Percentiles rank a stretch among this genome's conserved stretches.
These are phyloP conservation scores for Leucaena leucocephala DNA, from an alignment of 306 rosid species.

Conservation along the genomic window DNA sequence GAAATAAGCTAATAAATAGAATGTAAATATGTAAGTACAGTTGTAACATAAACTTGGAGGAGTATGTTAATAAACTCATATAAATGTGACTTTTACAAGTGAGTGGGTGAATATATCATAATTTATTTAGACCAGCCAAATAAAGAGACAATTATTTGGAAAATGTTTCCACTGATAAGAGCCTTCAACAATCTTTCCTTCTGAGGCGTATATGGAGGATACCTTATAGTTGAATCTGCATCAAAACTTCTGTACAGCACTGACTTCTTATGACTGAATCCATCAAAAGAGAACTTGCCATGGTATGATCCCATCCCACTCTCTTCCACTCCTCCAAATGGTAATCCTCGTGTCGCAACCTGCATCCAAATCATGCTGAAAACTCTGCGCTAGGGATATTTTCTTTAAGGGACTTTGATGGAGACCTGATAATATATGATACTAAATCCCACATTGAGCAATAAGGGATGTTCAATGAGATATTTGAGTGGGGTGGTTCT, in stretches of 20 bases:
- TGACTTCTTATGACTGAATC: slow-evolving; percentile 80
- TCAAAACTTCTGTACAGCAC: slow-evolving; percentile 69
- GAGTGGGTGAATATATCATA: neutral
- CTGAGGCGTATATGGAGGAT: slow-evolving; percentile 73
- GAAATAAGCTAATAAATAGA: no score
- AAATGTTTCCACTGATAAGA: slow-evolving; percentile 49
- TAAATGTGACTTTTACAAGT: neutral
- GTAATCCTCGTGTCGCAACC: slow-evolving; percentile 67
- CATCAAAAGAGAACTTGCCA: slow-evolving; percentile 80
- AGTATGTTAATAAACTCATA: no score
- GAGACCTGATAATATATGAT: no score
- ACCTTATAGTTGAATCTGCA: slow-evolving; percentile 64
- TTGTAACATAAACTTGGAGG: no score
- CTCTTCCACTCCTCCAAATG: slow-evolving; percentile 91
- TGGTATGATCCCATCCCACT: slow-evolving; percentile 91
- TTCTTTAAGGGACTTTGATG: no score
- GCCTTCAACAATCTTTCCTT: slow-evolving; percentile 66
- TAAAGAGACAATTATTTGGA: slow-evolving; percentile 46
- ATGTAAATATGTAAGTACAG: no score
- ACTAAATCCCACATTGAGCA: no score
- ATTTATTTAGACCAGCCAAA: slow-evolving; percentile 58
- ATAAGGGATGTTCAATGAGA: no score
- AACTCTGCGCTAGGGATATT: no score
- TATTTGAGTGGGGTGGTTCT: no score
- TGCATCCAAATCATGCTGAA: slow-evolving; percentile 32